Evolutionary conservation across 495 filamentous ascomycete genomes (phyloP).

Genomic region (Aspergillus sparsus): DNA sequence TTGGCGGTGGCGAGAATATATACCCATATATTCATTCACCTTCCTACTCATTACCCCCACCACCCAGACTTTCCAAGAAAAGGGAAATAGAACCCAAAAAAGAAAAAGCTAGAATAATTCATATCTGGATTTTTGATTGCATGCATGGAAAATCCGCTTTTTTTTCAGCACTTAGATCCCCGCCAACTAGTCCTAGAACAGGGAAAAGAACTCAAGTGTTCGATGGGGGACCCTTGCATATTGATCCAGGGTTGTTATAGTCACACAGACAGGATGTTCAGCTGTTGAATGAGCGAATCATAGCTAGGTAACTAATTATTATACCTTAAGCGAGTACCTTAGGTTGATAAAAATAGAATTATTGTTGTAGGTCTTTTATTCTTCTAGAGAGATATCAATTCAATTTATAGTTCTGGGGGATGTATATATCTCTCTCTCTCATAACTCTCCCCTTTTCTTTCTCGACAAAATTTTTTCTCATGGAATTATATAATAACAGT

Average conservation of each 20-base stretch:
- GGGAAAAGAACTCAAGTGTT: not conserved
- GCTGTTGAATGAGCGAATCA: not conserved
- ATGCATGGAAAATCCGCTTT: not conserved
- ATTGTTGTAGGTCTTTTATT: not conserved
- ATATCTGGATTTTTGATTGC: not conserved
- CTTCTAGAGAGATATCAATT: too few species aligned
- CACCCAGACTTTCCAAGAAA: too few species aligned
- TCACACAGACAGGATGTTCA: not conserved
- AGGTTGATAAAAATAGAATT: not conserved
- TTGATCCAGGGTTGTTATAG: not conserved
- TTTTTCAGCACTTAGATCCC: not conserved
- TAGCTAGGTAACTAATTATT: not conserved
- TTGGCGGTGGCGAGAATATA: too few species aligned
- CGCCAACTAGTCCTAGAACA: not conserved
- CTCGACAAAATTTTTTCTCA: not conserved
- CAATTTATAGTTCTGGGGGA: too few species aligned
- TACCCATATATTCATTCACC: too few species aligned
- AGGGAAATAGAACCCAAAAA: too few species aligned
- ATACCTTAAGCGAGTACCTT: not conserved
- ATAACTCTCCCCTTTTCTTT: not conserved
- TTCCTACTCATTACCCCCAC: too few species aligned
- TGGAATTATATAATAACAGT: not conserved
- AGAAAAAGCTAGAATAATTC: too few species aligned
- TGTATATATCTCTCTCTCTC: not conserved
- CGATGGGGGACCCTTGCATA: constrained; percentile 4